phyloP scores from a whole-genome alignment of 2,329 filamentous ascomycete species.

The Clonostachys solani region DNA sequence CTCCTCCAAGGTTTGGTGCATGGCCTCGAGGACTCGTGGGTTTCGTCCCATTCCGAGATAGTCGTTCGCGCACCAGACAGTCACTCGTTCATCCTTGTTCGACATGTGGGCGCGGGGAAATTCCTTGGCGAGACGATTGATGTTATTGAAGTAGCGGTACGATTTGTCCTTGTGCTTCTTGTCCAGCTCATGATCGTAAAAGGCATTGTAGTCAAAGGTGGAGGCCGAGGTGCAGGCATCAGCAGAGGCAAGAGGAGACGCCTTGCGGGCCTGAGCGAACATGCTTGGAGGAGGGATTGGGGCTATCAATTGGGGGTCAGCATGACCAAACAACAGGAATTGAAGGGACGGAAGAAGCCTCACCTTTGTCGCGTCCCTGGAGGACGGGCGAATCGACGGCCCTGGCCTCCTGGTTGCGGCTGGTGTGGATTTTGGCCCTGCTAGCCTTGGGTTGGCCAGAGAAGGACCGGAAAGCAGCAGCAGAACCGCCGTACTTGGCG shows the following conservation, averaged over 20 bases:
- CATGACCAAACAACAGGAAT: constrained; percentile 1
- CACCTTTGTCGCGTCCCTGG: constrained; percentile 45
- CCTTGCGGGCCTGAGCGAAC: constrained; percentile 10
- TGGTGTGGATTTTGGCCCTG: constrained; percentile 79
- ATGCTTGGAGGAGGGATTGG: constrained; percentile 8
- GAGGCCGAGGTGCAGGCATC: constrained; percentile 21
- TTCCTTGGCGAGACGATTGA: constrained; percentile 94
- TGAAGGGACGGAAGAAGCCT: constrained; percentile 6
- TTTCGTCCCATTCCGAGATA: constrained; percentile 98
- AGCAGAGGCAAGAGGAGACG: neutral
- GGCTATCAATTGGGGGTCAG: constrained; percentile 5
- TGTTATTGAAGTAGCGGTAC: constrained; percentile 99
- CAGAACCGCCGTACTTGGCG: constrained; percentile 45
- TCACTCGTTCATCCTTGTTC: constrained; percentile 77
- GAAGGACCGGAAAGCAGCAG: constrained; percentile 46
- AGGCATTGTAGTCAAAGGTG: constrained; percentile 86
- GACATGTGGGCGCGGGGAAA: constrained; percentile 94
- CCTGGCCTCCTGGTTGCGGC: constrained; percentile 70
- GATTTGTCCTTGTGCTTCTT: constrained; percentile 99
- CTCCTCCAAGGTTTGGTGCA: constrained; percentile 92
- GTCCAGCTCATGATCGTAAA: constrained; percentile 84
- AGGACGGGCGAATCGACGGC: constrained; percentile 61
- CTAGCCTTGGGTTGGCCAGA: constrained; percentile 45
- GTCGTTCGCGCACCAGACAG: constrained; percentile 99
- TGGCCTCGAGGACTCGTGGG: constrained; percentile 75